phyloP scores from a whole-genome alignment of 495 filamentous ascomycete genomes.

The Parachaetomium inaequale region DNA sequence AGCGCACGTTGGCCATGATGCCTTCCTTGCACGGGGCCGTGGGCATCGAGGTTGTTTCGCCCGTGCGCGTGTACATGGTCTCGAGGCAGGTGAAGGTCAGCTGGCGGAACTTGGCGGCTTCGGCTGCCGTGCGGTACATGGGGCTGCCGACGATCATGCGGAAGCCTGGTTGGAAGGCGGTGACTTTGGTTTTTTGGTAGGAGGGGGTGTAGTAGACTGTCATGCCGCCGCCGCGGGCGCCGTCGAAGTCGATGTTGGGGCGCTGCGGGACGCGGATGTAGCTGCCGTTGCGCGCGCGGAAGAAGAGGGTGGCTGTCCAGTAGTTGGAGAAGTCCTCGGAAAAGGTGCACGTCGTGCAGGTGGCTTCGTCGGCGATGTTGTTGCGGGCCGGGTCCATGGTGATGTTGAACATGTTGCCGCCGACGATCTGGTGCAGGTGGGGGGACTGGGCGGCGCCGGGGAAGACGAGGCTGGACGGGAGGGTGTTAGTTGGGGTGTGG shows the following conservation, averaged over 20 bases:
- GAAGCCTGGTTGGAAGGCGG: slow-evolving; percentile 53
- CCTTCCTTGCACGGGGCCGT: slow-evolving; percentile 35
- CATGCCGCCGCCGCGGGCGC: slow-evolving; percentile 36
- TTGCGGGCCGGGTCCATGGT: slow-evolving; percentile 31
- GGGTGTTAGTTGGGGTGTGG: not conserved
- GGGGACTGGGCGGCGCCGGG: slow-evolving; percentile 25
- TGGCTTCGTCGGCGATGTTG: slow-evolving; percentile 32
- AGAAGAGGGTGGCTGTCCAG: slow-evolving; percentile 44
- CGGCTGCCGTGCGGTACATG: slow-evolving; percentile 31
- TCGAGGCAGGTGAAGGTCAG: slow-evolving; percentile 42
- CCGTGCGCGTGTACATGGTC: slow-evolving; percentile 31
- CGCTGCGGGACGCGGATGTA: slow-evolving; percentile 37
- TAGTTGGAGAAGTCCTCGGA: slow-evolving; percentile 44
- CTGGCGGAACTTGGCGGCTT: slow-evolving; percentile 37
- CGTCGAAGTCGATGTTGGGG: slow-evolving; percentile 24
- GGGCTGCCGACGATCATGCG: slow-evolving; percentile 72
- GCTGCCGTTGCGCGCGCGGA: slow-evolving; percentile 38
- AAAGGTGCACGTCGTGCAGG: slow-evolving; percentile 38
- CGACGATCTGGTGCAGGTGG: slow-evolving; percentile 29
- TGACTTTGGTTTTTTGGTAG: slow-evolving; percentile 34
- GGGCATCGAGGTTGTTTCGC: slow-evolving; percentile 35
- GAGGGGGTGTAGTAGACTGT: slow-evolving; percentile 43
- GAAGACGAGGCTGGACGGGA: slow-evolving; percentile 22
- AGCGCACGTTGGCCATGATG: slow-evolving; percentile 43
- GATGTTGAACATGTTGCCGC: slow-evolving; percentile 34